These are phyloP conservation scores for Protostelium mycophagum DNA, from an alignment of 78 protist species.

Conservation along the genomic window DNA sequence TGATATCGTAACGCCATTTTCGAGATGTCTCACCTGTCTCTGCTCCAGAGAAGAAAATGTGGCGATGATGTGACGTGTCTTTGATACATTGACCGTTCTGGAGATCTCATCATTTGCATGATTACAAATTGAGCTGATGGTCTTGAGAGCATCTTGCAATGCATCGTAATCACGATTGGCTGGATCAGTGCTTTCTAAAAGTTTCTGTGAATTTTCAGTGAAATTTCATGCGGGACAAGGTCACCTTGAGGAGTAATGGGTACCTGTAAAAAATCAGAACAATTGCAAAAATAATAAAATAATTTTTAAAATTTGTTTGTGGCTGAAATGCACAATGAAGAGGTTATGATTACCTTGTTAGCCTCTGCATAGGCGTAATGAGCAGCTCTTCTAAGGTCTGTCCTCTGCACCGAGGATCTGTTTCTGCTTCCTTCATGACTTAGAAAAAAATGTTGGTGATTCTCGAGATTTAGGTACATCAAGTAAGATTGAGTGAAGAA, in stretches of 20 bases:
- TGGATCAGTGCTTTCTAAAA: background rate
- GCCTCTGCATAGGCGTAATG: background rate
- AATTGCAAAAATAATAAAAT: too few species aligned
- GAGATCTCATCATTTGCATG: background rate
- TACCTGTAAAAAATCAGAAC: background rate
- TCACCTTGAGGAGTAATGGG: background rate
- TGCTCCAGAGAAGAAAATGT: background rate
- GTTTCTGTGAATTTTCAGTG: background rate
- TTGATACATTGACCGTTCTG: background rate
- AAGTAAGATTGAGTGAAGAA: background rate
- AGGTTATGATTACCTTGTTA: background rate
- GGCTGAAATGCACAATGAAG: background rate
- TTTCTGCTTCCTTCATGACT: background rate
- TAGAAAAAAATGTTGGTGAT: too few species aligned
- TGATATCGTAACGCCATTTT: too few species aligned
- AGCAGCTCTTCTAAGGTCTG: background rate
- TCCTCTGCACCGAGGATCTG: background rate
- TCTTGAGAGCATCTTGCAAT: background rate
- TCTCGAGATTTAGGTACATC: background rate
- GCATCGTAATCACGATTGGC: background rate
- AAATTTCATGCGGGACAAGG: background rate
- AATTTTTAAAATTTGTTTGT: too few species aligned
- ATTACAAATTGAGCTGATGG: background rate
- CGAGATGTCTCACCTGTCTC: background rate
- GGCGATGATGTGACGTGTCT: background rate